Base-by-base conservation (phyloP, 2,329 filamentous ascomycete species). In the Fusarium musae region DNA sequence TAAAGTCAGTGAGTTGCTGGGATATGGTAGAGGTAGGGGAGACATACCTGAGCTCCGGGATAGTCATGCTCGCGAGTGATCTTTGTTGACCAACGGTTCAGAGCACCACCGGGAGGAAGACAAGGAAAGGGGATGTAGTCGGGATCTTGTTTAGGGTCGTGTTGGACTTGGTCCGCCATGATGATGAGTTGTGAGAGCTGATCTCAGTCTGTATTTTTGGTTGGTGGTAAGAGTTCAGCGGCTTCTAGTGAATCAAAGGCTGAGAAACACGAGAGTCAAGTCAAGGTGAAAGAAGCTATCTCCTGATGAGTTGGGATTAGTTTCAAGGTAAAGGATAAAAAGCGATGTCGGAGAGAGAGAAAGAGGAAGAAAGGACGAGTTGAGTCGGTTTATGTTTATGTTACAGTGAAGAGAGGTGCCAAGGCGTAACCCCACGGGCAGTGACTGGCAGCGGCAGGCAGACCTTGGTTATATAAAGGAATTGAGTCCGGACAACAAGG, bases 51-150 rank as follows among this genome's bases (percentile, higher is more conserved):
- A 52, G 96, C 95, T 34, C 94, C 96, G 2, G 96, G 95, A 78
- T 93, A 97, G 82, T 97, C 94, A 91, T 97, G 94, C 63, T 88
- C 93, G 63, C 89, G 90, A 16, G 96, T 98, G 68, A 98, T 84
- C 49, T 90, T 91, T 23, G 93, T 90, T 9, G 95, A 97, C 89
- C 93, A 97, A 69, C 93, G 91, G 84, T 98, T 98, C 73, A 98
- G 85, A 26, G 85, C 78, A 5, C 85, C 87, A 19, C 87, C 87
- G 0, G 87, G 81, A 5, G 88, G 86, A 11, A 89, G 82, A 59
- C 80, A 82, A 47, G 84, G 81, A 79, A 89, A 90, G 64, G 86
- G 85, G 76, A 88, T 83, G 77, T 89, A 90, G 72, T 89, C 87
- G 42, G 80, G 70, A 56, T 85, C 86, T 19, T 84, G 82, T 77